phyloP scores from a whole-genome alignment of 352 stramenopile species.

The Plasmopara viticola region DNA sequence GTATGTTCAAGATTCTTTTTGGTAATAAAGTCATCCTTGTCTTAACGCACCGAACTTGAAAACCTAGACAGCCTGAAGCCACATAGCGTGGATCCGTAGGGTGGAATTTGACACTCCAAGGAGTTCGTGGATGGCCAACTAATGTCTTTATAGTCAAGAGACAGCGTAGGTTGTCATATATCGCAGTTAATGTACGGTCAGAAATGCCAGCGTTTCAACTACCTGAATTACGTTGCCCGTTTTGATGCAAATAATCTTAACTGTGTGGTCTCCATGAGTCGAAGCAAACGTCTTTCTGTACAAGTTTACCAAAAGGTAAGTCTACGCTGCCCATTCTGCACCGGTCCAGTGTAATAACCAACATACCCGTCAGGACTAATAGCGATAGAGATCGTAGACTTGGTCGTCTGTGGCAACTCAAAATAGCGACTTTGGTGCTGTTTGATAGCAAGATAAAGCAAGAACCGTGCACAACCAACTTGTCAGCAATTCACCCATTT shows the following conservation, averaged over 20 bases:
- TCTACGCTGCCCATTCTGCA: not conserved
- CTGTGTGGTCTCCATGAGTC: conserved; percentile 97
- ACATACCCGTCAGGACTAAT: conserved; percentile 79
- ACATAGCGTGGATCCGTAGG: conserved; percentile 90
- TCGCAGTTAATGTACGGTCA: not conserved
- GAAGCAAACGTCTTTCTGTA: conserved; percentile 90
- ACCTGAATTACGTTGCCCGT: conserved; percentile 84
- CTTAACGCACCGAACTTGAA: conserved; percentile 81
- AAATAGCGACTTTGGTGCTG: conserved; percentile 84
- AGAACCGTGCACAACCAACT: not conserved
- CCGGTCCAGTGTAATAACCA: conserved; percentile 2
- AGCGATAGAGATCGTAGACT: conserved; percentile 84
- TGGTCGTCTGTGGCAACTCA: conserved; percentile 77
- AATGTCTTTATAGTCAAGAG: conserved; percentile 45
- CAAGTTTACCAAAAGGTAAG: not conserved
- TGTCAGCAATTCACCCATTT: not conserved
- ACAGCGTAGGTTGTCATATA: conserved; percentile 1
- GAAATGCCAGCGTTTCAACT: not conserved
- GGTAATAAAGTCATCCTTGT: not conserved
- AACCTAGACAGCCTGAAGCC: conserved; percentile 95
- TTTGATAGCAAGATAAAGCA: conserved; percentile 2
- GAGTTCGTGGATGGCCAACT: conserved; percentile 76
- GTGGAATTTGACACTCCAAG: conserved; percentile 99
- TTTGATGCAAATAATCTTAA: conserved; percentile 95
- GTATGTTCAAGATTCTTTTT: not conserved